Evolutionary conservation across 2,329 filamentous ascomycete genomes (phyloP).

Genomic region (Ophiosphaerella herpotricha): DNA sequence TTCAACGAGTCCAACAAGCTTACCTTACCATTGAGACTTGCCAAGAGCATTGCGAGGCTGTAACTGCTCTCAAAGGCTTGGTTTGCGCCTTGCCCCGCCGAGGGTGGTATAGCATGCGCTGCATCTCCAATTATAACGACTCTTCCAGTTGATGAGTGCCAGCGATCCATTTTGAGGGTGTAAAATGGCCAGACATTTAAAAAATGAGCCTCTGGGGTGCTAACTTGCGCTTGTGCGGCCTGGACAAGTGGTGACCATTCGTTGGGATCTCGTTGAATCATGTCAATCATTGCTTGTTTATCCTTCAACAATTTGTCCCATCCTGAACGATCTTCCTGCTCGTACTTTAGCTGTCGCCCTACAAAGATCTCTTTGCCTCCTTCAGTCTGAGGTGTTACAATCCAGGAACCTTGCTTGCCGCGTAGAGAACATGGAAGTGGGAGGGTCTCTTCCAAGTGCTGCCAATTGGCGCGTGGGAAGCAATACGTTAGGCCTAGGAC

Average conservation of each 20-base stretch:
- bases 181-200: slow-evolving; percentile 21
- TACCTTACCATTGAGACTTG: slow-evolving; percentile 1
- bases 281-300: slow-evolving; percentile 18
- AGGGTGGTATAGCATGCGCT: slow-evolving; percentile 35
- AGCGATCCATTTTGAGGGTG: slow-evolving; percentile 42
- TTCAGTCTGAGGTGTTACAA: slow-evolving; percentile 43
- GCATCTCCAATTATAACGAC: slow-evolving; percentile 30
- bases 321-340: slow-evolving; percentile 36
- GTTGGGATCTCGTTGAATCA: slow-evolving; percentile 3
- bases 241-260: slow-evolving; percentile 13
- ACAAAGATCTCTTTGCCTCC: slow-evolving; percentile 41
- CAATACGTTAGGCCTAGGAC: slow-evolving; percentile 47
- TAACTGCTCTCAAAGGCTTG: slow-evolving; percentile 61
- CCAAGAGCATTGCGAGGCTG: slow-evolving; percentile 8
- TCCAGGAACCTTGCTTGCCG: slow-evolving; percentile 39
- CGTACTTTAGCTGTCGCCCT: slow-evolving; percentile 38
- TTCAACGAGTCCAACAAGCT: background rate
- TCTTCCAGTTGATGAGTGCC: slow-evolving; percentile 49
- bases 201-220: background rate
- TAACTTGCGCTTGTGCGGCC: slow-evolving; percentile 1
- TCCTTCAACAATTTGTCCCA: slow-evolving; percentile 40
- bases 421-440: slow-evolving; percentile 38
- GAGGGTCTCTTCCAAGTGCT: slow-evolving; percentile 4
- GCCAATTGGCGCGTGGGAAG: slow-evolving; percentile 6
- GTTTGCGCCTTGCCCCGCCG: slow-evolving; percentile 63